A percentile compares a stretch with the other conserved stretches of the same genome.
phyloP scores from a whole-genome alignment of 1,284 basidiomycete species.

The Ustilago esculenta region DNA sequence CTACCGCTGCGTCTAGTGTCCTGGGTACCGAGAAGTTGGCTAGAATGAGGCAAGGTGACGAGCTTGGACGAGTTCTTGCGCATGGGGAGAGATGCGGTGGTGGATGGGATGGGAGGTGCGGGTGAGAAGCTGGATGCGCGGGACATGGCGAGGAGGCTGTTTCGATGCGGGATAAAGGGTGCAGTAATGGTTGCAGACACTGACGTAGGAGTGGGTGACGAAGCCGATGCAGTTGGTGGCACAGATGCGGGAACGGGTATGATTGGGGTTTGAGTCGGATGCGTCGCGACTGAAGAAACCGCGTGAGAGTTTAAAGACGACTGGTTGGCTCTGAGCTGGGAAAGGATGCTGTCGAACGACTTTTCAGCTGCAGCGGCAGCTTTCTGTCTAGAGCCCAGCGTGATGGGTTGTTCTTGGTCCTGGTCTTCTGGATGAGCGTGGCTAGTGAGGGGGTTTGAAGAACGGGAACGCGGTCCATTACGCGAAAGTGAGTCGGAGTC shows the following conservation, averaged over 20 bases:
- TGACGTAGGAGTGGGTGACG: not conserved
- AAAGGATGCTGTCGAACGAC: conserved; percentile 41
- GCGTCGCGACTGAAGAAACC: not conserved
- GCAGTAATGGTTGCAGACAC: conserved; percentile 3
- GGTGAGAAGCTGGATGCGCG: conserved; percentile 47
- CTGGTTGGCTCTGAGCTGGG: conserved; percentile 27
- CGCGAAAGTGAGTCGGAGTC: conserved; percentile 1
- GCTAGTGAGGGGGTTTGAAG: not conserved
- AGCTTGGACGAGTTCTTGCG: conserved; percentile 17
- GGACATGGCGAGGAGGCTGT: conserved; percentile 41
- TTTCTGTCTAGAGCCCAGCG: conserved; percentile 37
- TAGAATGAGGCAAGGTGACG: conserved; percentile 21
- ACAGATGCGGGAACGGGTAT: too few species aligned
- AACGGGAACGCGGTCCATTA: not conserved
- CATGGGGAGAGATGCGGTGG: conserved; percentile 7
- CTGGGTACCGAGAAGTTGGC: not conserved
- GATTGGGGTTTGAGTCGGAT: not conserved
- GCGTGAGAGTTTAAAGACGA: not conserved
- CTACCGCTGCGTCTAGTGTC: not conserved
- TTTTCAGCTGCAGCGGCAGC: conserved; percentile 43
- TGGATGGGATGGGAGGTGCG: conserved; percentile 11
- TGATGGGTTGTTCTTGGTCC: conserved; percentile 34
- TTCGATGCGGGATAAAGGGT: conserved; percentile 13
- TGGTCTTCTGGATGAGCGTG: conserved; percentile 4
- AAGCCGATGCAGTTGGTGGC: conserved; percentile 1